phyloP scores from a whole-genome alignment of 1,284 basidiomycete genomes.

The Boletus mariae region DNA sequence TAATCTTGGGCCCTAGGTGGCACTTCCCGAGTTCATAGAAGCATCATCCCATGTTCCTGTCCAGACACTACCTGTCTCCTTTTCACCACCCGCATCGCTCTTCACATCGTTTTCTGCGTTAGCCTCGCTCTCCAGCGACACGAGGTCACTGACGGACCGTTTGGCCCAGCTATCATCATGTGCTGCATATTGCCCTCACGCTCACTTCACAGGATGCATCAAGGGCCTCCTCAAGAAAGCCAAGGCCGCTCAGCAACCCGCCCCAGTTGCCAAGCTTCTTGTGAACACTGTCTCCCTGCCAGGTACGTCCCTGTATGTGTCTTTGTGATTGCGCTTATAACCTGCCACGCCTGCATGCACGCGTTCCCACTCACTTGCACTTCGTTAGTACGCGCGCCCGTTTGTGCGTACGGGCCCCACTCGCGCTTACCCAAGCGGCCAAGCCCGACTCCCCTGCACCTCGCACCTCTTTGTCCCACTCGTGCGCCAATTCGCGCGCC shows the following conservation, averaged over 20 bases:
- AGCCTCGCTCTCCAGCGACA: constrained; percentile 35
- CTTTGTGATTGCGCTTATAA: neutral
- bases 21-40: too few relatives aligned
- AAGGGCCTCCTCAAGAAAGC: constrained; percentile 46
- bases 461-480: too few relatives aligned
- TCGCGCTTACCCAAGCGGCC: too few relatives aligned
- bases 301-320: constrained; percentile 8
- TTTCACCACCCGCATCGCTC: constrained; percentile 50
- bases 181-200: constrained; percentile 48
- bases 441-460: too few relatives aligned
- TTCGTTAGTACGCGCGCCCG: too few relatives aligned
- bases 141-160: constrained; percentile 30
- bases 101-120: constrained; percentile 43
- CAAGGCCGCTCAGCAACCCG: constrained; percentile 4
- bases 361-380: too few relatives aligned
- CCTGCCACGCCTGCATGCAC: too few relatives aligned
- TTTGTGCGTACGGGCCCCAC: too few relatives aligned
- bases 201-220: constrained; percentile 47
- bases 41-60: constrained; percentile 44
- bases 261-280: constrained; percentile 3
- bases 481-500: too few relatives aligned
- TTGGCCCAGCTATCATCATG: constrained; percentile 41
- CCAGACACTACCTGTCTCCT: constrained; percentile 45
- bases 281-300: neutral
- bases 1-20: too few relatives aligned